These are phyloP conservation scores for Blepharisma japonicum DNA, from an alignment of 73 alveolate species.

Conservation along the genomic window DNA sequence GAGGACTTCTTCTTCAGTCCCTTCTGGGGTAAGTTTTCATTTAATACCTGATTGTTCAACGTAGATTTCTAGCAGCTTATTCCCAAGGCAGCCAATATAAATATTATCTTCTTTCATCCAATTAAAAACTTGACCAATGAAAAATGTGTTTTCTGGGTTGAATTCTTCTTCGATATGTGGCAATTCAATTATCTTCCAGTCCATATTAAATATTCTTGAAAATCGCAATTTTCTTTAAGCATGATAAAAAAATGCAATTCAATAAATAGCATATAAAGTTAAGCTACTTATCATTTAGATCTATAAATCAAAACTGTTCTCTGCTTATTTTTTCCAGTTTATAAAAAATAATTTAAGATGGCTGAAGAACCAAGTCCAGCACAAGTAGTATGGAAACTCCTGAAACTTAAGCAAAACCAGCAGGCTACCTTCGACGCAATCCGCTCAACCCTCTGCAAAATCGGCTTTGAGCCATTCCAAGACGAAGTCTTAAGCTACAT, in stretches of 20 bases:
- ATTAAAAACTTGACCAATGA: constrained; percentile 70
- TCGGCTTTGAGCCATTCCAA: constrained; percentile 18
- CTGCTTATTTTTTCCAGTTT: too few species aligned
- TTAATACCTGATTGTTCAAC: constrained; percentile 24
- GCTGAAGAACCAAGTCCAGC: constrained; percentile 11
- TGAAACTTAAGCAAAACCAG: background rate
- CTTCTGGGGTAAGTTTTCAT: background rate
- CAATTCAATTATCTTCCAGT: too few species aligned
- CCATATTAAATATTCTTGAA: too few species aligned
- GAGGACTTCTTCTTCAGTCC: constrained; percentile 27
- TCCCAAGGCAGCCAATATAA: constrained; percentile 47
- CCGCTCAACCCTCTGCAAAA: background rate
- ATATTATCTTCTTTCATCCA: constrained; percentile 56
- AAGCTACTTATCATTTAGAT: too few species aligned
- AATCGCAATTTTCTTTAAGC: too few species aligned
- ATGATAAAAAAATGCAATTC: too few species aligned
- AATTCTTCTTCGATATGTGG: constrained; percentile 26
- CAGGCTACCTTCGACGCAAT: constrained; percentile 20
- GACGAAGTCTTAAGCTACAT: background rate
- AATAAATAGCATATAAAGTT: too few species aligned
- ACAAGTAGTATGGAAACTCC: background rate
- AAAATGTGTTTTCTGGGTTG: constrained; percentile 57
- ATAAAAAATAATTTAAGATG: too few species aligned
- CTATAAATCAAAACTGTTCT: too few species aligned
- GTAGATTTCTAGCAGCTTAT: constrained; percentile 44